Evolutionary conservation across 139 green algal species (phyloP).

Genomic region (Nannochloris sp.): DNA sequence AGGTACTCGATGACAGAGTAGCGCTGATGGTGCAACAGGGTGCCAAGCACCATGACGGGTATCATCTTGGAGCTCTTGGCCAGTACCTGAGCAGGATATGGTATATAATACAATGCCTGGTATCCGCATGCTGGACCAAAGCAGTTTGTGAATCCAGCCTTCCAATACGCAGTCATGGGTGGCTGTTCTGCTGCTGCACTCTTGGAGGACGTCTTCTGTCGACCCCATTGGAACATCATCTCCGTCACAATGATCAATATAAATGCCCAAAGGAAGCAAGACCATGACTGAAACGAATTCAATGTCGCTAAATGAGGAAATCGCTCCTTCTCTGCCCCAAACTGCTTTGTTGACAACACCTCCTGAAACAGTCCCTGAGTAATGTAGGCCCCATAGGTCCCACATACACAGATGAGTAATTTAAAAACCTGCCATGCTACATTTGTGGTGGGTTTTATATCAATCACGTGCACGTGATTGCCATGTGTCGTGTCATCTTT

Average conservation of each 20-base stretch:
- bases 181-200: slow-evolving; percentile 16
- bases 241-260: slow-evolving; percentile 31
- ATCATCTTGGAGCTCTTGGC: slow-evolving; percentile 97
- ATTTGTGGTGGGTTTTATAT: too few species aligned
- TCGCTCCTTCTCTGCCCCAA: slow-evolving; percentile 51
- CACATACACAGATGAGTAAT: slow-evolving; percentile 57
- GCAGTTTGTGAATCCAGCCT: slow-evolving; percentile 69
- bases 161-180: slow-evolving; percentile 64
- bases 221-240: neutral
- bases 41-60: slow-evolving; percentile 90
- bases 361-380: slow-evolving; percentile 77
- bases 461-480: too few species aligned
- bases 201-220: neutral
- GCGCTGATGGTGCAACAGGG: slow-evolving; percentile 65
- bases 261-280: slow-evolving; percentile 80
- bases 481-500: too few species aligned
- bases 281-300: slow-evolving; percentile 72
- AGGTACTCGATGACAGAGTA: slow-evolving; percentile 84
- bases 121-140: slow-evolving; percentile 84
- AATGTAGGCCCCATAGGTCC: slow-evolving; percentile 90
- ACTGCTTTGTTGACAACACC: slow-evolving; percentile 70
- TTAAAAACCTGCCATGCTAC: slow-evolving; percentile 13
- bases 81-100: slow-evolving; percentile 87
- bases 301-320: slow-evolving; percentile 80
- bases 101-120: slow-evolving; percentile 90